Evolutionary conservation across 148 eudicot species (phyloP).

Genomic region (Simmondsia chinensis): DNA sequence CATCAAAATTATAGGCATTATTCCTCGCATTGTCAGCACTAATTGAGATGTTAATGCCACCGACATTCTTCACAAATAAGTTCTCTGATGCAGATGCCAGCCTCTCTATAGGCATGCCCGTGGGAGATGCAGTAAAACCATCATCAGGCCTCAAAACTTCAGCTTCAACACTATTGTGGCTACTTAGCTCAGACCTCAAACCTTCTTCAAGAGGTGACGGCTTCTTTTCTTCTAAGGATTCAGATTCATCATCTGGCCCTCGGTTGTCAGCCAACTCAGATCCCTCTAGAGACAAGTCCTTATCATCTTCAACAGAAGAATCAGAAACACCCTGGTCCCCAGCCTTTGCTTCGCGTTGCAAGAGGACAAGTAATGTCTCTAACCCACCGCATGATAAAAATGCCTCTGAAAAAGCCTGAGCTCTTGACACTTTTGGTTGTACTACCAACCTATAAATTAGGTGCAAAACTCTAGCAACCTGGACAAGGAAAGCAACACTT

Average conservation of each 20-base stretch:
- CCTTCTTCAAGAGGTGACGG: conserved; percentile 18
- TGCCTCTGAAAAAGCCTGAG: conserved; percentile 83
- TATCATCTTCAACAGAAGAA: conserved; percentile 25
- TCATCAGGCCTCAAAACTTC: conserved; percentile 11
- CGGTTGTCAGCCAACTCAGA: conserved; percentile 23
- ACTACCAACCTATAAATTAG: conserved; percentile 91
- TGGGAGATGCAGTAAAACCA: conserved; percentile 14
- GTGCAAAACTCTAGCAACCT: conserved; percentile 94
- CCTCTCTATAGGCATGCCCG: conserved; percentile 41
- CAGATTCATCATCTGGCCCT: conserved; percentile 20
- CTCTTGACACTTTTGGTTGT: conserved; percentile 88
- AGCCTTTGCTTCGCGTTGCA: conserved; percentile 87
- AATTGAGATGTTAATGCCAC: conserved; percentile 81
- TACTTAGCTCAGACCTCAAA: conserved; percentile 20
- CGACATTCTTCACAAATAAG: conserved; percentile 59
- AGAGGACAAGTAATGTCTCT: conserved; percentile 92
- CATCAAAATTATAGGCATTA: conserved; percentile 85
- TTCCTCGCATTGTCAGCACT: conserved; percentile 96
- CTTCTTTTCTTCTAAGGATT: conserved; percentile 30
- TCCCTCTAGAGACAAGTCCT: conserved; percentile 13
- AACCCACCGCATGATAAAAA: conserved; percentile 90
- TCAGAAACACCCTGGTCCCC: conserved; percentile 51
- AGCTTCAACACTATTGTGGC: conserved; percentile 12
- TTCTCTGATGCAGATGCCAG: conserved; percentile 49
- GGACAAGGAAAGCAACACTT: conserved; percentile 20